A percentile compares a stretch with the other conserved stretches of the same genome.
Conservation (phyloP, 2,329 filamentous ascomycete genomes). For the Fusarium sp. region DNA sequence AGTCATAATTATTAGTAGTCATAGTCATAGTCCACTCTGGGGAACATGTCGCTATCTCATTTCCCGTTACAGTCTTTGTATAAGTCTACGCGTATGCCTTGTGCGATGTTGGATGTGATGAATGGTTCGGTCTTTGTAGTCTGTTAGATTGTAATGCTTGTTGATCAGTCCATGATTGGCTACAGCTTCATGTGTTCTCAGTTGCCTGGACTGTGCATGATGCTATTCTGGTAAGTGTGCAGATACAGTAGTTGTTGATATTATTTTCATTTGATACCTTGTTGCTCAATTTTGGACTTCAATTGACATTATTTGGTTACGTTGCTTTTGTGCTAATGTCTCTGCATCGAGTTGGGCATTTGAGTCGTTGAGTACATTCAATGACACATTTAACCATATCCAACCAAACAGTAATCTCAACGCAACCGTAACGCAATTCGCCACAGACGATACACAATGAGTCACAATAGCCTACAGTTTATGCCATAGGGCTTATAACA, state of each 20-base stretch:
- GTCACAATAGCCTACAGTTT: not conserved
- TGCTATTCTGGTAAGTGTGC: not conserved
- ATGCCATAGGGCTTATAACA: not conserved
- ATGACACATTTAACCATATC: not conserved
- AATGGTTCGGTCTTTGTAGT: not conserved
- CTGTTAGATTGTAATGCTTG: not conserved
- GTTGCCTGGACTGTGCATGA: not conserved
- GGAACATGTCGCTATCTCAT: conserved; percentile 1
- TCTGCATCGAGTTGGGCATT: not conserved
- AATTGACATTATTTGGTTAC: not conserved
- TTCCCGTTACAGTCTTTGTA: not conserved
- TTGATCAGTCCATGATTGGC: not conserved
- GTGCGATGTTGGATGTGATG: not conserved
- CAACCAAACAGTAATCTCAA: not conserved
- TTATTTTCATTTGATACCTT: not conserved
- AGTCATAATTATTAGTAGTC: not conserved
- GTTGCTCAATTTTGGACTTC: no score
- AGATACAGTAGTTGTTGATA: no score
- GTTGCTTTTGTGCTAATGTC: not conserved
- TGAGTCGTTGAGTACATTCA: no score
- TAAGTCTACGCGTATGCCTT: not conserved
- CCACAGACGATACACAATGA: not conserved
- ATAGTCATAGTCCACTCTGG: conserved; percentile 7
- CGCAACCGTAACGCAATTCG: not conserved
- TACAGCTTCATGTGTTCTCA: not conserved